phyloP scores from a whole-genome alignment of 306 rosid genomes.

The Cercis canadensis region DNA sequence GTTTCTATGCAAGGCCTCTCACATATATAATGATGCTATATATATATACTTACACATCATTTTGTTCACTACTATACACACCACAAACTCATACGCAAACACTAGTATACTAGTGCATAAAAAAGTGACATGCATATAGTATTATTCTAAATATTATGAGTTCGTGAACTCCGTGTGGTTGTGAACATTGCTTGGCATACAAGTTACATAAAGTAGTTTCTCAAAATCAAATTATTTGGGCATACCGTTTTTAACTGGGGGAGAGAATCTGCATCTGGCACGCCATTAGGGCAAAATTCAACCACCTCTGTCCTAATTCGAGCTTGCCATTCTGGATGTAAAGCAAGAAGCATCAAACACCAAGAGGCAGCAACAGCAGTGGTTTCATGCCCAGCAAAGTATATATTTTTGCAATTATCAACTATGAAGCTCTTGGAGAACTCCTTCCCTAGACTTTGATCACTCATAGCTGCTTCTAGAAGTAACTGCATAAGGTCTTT shows the following conservation, averaged over 20 bases:
- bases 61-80: too few species aligned
- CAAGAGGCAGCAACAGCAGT: constrained; percentile 84
- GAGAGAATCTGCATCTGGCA: constrained; percentile 53
- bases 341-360: constrained; percentile 87
- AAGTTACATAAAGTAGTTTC: not conserved
- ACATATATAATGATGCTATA: too few species aligned
- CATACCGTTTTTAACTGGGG: constrained; percentile 67
- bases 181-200: too few species aligned
- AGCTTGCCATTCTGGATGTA: constrained; percentile 82
- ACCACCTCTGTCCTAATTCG: constrained; percentile 65
- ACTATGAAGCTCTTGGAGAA: constrained; percentile 75
- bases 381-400: constrained; percentile 95
- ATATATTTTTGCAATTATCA: constrained; percentile 90
- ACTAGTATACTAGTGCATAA: too few species aligned
- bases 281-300: constrained; percentile 66
- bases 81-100: too few species aligned
- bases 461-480: constrained; percentile 62
- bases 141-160: too few species aligned
- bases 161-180: too few species aligned
- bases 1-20: too few species aligned
- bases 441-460: constrained; percentile 54
- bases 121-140: too few species aligned
- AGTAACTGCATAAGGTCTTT: constrained; percentile 82
- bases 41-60: too few species aligned
- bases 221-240: not conserved